Evolutionary conservation across 2,329 filamentous ascomycete species (phyloP).

Genomic region (Hypoxylon sp.): DNA sequence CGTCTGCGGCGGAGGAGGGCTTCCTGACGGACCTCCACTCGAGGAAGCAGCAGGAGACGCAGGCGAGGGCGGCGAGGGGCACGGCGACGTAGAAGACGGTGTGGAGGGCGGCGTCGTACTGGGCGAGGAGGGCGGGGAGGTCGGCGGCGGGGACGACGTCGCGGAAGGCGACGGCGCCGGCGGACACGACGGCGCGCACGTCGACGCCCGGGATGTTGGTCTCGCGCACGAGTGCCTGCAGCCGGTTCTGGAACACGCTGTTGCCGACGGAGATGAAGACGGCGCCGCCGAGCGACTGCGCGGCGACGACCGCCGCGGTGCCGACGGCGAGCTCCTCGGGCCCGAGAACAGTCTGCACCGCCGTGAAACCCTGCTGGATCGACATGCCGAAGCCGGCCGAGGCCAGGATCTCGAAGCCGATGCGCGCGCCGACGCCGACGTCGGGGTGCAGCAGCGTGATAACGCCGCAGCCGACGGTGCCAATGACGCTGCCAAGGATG

Average conservation of each 20-base stretch:
- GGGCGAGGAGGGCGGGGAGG: constrained; percentile 21
- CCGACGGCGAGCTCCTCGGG: constrained; percentile 52
- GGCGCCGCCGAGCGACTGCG: constrained; percentile 55
- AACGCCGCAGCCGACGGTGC: constrained; percentile 49
- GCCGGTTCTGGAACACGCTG: constrained; percentile 50
- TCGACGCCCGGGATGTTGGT: constrained; percentile 33
- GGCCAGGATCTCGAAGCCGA: constrained; percentile 46
- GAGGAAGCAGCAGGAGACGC: constrained; percentile 35
- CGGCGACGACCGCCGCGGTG: constrained; percentile 52
- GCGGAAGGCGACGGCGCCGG: constrained; percentile 40
- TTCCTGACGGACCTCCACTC: constrained; percentile 41
- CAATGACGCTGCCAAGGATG: constrained; percentile 40
- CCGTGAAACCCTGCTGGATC: constrained; percentile 51
- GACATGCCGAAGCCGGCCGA: constrained; percentile 50
- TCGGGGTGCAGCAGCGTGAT: constrained; percentile 46
- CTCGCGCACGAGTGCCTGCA: constrained; percentile 31
- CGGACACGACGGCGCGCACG: constrained; percentile 27
- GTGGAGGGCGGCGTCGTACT: constrained; percentile 36
- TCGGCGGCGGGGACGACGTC: constrained; percentile 31
- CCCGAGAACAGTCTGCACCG: constrained; percentile 51
- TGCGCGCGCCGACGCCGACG: constrained; percentile 48
- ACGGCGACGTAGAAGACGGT: constrained; percentile 35
- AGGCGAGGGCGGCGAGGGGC: constrained; percentile 34
- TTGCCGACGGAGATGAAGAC: constrained; percentile 57
- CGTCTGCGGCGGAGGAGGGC: constrained; percentile 1